Conservation (phyloP, 176 grass and related monocot species). For the Hordeum marinum region DNA sequence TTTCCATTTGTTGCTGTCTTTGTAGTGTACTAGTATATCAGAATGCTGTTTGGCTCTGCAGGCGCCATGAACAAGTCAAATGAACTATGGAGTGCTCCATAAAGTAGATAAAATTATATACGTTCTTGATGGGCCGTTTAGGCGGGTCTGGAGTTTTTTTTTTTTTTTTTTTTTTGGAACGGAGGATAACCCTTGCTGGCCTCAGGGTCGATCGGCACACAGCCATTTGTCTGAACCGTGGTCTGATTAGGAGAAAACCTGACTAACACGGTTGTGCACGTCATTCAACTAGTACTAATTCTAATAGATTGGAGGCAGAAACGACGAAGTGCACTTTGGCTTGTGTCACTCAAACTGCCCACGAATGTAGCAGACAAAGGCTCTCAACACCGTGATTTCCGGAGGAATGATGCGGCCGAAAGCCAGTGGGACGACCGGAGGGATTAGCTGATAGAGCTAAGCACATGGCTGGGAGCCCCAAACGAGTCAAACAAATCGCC, state of each 20-base stretch:
- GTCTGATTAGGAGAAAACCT: background rate
- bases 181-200: no score
- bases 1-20: background rate
- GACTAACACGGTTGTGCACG: background rate
- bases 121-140: background rate
- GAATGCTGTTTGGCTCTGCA: background rate
- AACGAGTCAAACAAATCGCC: background rate
- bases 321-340: background rate
- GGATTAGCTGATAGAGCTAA: background rate
- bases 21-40: background rate
- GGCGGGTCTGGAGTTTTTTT: background rate
- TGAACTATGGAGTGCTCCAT: no score
- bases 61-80: background rate
- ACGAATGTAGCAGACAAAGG: background rate
- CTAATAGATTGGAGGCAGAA: background rate
- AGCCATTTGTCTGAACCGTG: background rate
- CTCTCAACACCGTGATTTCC: constrained; percentile 27
- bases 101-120: background rate
- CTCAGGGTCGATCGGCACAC: background rate
- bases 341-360: background rate
- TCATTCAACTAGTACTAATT: background rate
- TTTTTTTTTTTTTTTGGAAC: no score
- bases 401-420: constrained; percentile 22
- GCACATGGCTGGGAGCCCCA: background rate
- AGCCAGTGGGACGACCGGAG: background rate